Percentiles rank a stretch among this genome's conserved stretches.
phyloP scores from a whole-genome alignment of 495 filamentous ascomycete species.

The Daldinia concentrica region DNA sequence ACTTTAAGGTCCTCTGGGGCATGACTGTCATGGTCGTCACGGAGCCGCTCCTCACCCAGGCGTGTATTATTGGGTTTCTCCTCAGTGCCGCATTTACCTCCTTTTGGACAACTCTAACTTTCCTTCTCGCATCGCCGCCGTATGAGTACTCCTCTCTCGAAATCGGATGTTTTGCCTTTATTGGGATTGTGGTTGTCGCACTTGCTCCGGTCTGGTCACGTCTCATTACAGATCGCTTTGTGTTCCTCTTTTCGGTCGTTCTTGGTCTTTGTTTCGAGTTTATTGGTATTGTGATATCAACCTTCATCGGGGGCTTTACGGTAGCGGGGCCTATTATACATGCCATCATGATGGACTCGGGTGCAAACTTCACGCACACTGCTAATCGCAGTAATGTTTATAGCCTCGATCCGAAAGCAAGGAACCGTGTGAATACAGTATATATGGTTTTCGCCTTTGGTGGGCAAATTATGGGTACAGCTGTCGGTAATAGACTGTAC shows the following conservation, averaged over 20 bases:
- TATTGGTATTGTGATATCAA: constrained; percentile 72
- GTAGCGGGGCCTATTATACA: constrained; percentile 81
- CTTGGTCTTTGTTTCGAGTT: constrained; percentile 67
- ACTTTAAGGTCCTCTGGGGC: constrained; percentile 70
- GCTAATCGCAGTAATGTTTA: constrained; percentile 79
- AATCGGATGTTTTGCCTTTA: constrained; percentile 82
- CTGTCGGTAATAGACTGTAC: constrained; percentile 76
- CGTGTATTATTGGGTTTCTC: constrained; percentile 47
- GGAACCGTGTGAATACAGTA: constrained; percentile 82
- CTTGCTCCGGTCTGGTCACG: constrained; percentile 73
- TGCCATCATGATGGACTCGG: constrained; percentile 76
- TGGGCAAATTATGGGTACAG: constrained; percentile 80
- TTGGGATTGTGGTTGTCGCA: constrained; percentile 74
- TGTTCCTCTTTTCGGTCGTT: constrained; percentile 72
- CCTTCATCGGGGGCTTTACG: constrained; percentile 69
- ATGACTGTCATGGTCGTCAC: constrained; percentile 66
- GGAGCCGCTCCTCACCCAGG: constrained; percentile 73
- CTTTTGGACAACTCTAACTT: constrained; percentile 77
- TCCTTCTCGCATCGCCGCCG: constrained; percentile 71
- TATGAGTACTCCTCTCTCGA: constrained; percentile 72
- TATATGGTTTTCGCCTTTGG: constrained; percentile 82
- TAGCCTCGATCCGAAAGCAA: constrained; percentile 71
- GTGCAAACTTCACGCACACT: constrained; percentile 77
- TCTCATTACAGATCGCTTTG: constrained; percentile 73
- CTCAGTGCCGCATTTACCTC: constrained; percentile 46